Percentiles rank a stretch among this genome's conserved stretches.
Conservation (phyloP, 2,329 filamentous ascomycete species). For the Colletotrichum navitas region DNA sequence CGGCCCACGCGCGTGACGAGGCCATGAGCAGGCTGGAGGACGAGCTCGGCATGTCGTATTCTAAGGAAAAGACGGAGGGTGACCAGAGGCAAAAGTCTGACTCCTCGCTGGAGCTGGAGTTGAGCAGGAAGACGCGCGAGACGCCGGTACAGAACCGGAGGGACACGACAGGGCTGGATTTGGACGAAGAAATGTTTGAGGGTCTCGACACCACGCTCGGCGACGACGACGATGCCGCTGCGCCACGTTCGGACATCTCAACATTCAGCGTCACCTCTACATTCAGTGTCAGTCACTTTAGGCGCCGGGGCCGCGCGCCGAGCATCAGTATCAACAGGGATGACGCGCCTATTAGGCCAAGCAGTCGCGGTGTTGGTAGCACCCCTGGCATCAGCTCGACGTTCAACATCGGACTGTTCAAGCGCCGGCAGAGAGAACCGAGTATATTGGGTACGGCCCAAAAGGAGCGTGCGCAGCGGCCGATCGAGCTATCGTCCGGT, state of each 20-base stretch:
- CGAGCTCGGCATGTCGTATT: constrained; percentile 51
- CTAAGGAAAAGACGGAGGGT: constrained; percentile 43
- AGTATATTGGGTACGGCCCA: constrained; percentile 70
- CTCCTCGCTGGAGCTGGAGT: constrained; percentile 54
- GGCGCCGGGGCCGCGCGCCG: constrained; percentile 58
- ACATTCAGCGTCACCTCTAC: constrained; percentile 61
- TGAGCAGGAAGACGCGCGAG: constrained; percentile 52
- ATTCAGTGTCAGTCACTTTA: constrained; percentile 61
- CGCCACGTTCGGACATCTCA: constrained; percentile 48
- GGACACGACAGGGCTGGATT: constrained; percentile 62
- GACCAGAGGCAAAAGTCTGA: constrained; percentile 47
- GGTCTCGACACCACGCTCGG: constrained; percentile 54
- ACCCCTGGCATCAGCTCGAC: constrained; percentile 63
- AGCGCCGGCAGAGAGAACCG: constrained; percentile 68
- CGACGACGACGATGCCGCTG: constrained; percentile 55
- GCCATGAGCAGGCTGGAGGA: constrained; percentile 53
- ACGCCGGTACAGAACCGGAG: constrained; percentile 53
- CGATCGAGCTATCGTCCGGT: constrained; percentile 43
- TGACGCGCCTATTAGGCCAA: constrained; percentile 65
- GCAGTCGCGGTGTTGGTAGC: constrained; percentile 62
- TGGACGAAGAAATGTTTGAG: constrained; percentile 63
- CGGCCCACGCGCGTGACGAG: constrained; percentile 51
- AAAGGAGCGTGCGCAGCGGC: constrained; percentile 50
- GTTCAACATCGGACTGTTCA: constrained; percentile 70
- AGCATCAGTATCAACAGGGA: constrained; percentile 63